Conservation (phyloP, 257 asterid genomes). For the Pogostemon cablin region DNA sequence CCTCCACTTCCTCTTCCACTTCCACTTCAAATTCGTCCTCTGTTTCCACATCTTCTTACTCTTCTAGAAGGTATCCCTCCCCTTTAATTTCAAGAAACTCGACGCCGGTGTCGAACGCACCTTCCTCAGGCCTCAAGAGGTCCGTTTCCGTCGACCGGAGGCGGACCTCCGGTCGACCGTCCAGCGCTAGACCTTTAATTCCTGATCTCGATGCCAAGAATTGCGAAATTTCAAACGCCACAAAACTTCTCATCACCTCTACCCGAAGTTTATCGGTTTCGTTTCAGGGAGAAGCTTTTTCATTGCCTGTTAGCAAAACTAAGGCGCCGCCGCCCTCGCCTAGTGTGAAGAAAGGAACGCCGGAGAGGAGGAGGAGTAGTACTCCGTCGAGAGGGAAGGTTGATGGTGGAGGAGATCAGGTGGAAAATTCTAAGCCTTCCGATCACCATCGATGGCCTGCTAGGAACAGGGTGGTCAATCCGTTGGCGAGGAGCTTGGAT, state of each 20-base stretch:
- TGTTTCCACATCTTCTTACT: conserved; percentile 59
- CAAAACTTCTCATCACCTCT: conserved; percentile 76
- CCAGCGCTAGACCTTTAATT: conserved; percentile 56
- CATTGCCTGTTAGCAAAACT: conserved; percentile 84
- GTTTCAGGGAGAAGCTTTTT: conserved; percentile 90
- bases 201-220: conserved; percentile 66
- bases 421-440: conserved; percentile 61
- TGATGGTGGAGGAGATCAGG: conserved; percentile 72
- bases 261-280: conserved; percentile 91
- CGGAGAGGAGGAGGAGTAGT: conserved; percentile 70
- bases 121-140: conserved; percentile 61
- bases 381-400: conserved; percentile 67
- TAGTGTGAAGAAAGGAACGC: conserved; percentile 72
- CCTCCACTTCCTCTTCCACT: conserved; percentile 82
- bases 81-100: conserved; percentile 69
- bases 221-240: conserved; percentile 71
- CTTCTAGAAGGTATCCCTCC: conserved; percentile 79
- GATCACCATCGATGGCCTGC: conserved; percentile 98
- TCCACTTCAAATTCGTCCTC: conserved; percentile 78
- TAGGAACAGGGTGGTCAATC: conserved; percentile 56
- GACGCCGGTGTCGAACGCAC: conserved; percentile 44
- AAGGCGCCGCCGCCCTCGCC: conserved; percentile 75
- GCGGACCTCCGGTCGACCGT: conserved; percentile 61
- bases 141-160: conserved; percentile 85
- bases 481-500: conserved; percentile 68